Conservation (phyloP, 768 basidiomycete species). For the Inosperma sp. region DNA sequence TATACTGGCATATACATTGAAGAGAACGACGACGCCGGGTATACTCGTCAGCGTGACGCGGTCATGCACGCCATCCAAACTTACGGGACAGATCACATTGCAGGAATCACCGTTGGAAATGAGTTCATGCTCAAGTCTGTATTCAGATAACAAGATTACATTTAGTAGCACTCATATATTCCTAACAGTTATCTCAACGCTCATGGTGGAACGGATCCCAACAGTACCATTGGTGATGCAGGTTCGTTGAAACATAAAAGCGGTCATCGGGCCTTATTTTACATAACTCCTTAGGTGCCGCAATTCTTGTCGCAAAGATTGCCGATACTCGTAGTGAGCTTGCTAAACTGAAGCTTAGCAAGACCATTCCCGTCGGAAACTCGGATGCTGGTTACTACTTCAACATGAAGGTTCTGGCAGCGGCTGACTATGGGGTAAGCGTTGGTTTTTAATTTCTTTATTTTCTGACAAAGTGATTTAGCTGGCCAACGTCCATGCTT, state of each 20-base stretch:
- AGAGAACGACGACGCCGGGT: slow-evolving; percentile 57
- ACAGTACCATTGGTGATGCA: slow-evolving; percentile 50
- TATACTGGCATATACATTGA: slow-evolving; percentile 67
- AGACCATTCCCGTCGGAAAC: slow-evolving; percentile 68
- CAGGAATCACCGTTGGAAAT: slow-evolving; percentile 87
- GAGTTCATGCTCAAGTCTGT: slow-evolving; percentile 80
- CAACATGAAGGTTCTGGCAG: slow-evolving; percentile 57
- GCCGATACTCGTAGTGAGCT: slow-evolving; percentile 57
- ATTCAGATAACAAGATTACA: neutral
- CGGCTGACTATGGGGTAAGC: slow-evolving; percentile 66
- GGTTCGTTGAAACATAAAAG: slow-evolving; percentile 23
- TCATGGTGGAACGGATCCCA: slow-evolving; percentile 47
- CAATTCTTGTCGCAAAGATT: slow-evolving; percentile 59
- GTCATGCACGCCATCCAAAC: slow-evolving; percentile 66
- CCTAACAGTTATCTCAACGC: slow-evolving; percentile 52
- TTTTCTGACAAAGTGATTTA: slow-evolving; percentile 21
- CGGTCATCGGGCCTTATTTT: neutral
- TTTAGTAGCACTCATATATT: neutral
- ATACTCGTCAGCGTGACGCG: slow-evolving; percentile 60
- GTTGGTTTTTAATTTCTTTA: neutral
- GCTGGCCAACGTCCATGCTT: slow-evolving; percentile 92
- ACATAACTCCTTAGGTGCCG: slow-evolving; percentile 41
- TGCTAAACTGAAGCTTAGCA: slow-evolving; percentile 49
- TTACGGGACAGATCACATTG: slow-evolving; percentile 72
- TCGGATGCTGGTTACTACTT: slow-evolving; percentile 87